A percentile compares a stretch with the other conserved stretches of the same genome.
phyloP scores from a whole-genome alignment of 1,284 basidiomycete species.

The Boletus mariae region DNA sequence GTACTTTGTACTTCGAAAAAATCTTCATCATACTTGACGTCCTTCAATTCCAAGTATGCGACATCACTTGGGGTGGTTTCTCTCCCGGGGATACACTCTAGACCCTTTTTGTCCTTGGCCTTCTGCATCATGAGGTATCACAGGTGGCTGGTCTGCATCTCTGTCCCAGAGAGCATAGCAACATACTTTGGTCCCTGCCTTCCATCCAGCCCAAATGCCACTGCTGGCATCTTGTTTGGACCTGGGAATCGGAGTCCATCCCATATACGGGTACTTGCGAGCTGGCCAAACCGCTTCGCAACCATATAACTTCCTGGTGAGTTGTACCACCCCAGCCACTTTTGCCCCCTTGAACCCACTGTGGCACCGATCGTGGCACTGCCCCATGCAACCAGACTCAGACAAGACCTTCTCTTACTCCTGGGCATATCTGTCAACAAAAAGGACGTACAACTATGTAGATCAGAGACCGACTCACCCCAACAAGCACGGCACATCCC shows the following conservation, averaged over 20 bases:
- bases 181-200: constrained; percentile 25
- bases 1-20: too few relatives aligned
- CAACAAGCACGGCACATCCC: constrained; percentile 41
- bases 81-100: constrained; percentile 13
- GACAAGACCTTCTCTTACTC: constrained; percentile 33
- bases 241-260: constrained; percentile 35
- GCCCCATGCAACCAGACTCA: not conserved
- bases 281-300: constrained; percentile 26
- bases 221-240: constrained; percentile 25
- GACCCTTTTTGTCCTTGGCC: constrained; percentile 5
- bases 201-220: constrained; percentile 30
- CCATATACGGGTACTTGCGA: constrained; percentile 29
- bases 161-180: constrained; percentile 27
- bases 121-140: constrained; percentile 26
- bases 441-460: constrained; percentile 61
- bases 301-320: constrained; percentile 32
- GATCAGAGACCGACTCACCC: constrained; percentile 51
- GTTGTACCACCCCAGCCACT: constrained; percentile 35
- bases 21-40: constrained; percentile 18
- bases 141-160: constrained; percentile 28
- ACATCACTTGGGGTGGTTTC: constrained; percentile 18
- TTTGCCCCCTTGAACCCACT: not conserved
- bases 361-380: not conserved
- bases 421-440: constrained; percentile 49
- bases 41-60: constrained; percentile 19